Evolutionary conservation across 495 filamentous ascomycete species (phyloP).

Genomic region (Penicillium paxilli): DNA sequence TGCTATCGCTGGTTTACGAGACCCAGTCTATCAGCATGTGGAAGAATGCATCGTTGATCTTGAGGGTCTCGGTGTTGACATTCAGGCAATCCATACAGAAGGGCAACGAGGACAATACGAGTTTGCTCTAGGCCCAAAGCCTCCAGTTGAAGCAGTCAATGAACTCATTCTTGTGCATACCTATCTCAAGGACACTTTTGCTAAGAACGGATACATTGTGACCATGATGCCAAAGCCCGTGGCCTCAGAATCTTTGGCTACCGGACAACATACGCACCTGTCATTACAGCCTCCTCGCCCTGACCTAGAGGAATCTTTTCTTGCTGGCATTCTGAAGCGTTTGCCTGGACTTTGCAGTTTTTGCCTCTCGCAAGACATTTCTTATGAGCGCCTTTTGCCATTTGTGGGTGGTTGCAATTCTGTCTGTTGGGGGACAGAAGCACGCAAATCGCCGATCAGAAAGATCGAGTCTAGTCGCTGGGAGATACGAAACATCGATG

Average conservation of each 20-base stretch:
- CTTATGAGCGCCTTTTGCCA: slow-evolving; percentile 54
- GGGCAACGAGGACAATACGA: slow-evolving; percentile 66
- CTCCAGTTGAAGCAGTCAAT: slow-evolving; percentile 65
- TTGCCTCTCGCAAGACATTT: slow-evolving; percentile 54
- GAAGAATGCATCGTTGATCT: slow-evolving; percentile 56
- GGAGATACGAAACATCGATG: slow-evolving; percentile 71
- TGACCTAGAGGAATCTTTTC: slow-evolving; percentile 48
- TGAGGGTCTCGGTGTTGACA: slow-evolving; percentile 50
- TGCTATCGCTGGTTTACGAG: slow-evolving; percentile 51
- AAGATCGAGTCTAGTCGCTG: slow-evolving; percentile 57
- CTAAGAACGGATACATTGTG: slow-evolving; percentile 54
- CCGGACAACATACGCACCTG: slow-evolving; percentile 67
- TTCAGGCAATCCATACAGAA: slow-evolving; percentile 67
- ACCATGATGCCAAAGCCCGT: slow-evolving; percentile 70
- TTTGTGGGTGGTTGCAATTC: slow-evolving; percentile 66
- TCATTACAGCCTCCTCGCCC: slow-evolving; percentile 50
- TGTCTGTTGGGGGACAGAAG: slow-evolving; percentile 71
- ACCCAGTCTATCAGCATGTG: slow-evolving; percentile 50
- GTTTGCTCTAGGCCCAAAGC: slow-evolving; percentile 58
- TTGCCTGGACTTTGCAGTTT: slow-evolving; percentile 61
- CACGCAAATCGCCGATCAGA: slow-evolving; percentile 63
- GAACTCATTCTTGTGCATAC: slow-evolving; percentile 62
- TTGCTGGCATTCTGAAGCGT: slow-evolving; percentile 63
- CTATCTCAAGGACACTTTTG: slow-evolving; percentile 58
- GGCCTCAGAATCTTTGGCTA: slow-evolving; percentile 48